Base-by-base conservation (phyloP, 2,329 filamentous ascomycete species). In the Paracoccidioides brasiliensis region DNA sequence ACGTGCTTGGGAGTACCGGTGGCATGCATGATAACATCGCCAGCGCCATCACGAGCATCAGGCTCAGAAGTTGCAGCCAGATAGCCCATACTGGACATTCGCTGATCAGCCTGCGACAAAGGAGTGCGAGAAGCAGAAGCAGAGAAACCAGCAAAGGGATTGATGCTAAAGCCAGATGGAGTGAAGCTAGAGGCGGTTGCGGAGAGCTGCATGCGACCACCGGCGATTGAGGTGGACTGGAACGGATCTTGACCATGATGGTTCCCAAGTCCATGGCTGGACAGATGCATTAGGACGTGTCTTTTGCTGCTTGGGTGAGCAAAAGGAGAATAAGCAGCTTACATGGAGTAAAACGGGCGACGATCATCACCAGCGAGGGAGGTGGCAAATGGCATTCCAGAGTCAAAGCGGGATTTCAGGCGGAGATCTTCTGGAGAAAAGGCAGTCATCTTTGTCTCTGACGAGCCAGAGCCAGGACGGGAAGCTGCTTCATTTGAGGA, bases 171-270 rank as follows among this genome's bases (percentile, higher is more conserved):
- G 14, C 64, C 63, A 53, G 75, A 69, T 5, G 84, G 84, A 14
- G 76, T 79, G 61, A 87, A 87, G 1, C 76, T 65, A 1, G 78
- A 80, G 1, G 83, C 83, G 5, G 79, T 84, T 1, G 84, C 81
- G 3, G 83, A 86, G 28, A 88, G 70, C 60, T 80, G 64, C 15
- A 56, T 55, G 41, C 60, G 60, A 28, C 46, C 59, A 53, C 61
- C 56, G 30, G 58, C 45, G 42, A 56, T 57, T 32, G 60, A 48
- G 42, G 64, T 58, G 38, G 61, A 58, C 53, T 62, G 56, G 58
- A 70, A 70, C 12, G 67, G 67, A 57, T 70, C 66, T 43, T 63
- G 56, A n/a, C 59, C 59, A 43, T 56, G 59, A 44, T 38, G 65
- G 44, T 38, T 65, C 9, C 41, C 43, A 33, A 43, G n/a, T 22